A percentile compares a stretch with the other conserved stretches of the same genome.
phyloP scores from a whole-genome alignment of 2,329 filamentous ascomycete genomes.

The Fusarium sp. region DNA sequence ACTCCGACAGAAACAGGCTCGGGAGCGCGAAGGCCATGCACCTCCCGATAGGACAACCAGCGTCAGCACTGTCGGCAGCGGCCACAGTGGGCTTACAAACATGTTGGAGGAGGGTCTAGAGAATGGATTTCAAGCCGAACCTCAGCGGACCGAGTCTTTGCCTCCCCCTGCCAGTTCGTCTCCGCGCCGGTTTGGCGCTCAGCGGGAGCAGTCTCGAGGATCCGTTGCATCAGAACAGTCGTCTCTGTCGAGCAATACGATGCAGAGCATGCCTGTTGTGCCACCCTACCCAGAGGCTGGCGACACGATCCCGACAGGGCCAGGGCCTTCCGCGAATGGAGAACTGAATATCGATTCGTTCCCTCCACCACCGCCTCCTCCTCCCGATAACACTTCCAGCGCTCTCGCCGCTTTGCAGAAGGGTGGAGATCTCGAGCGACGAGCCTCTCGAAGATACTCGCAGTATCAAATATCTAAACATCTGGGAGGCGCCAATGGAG shows the following conservation, averaged over 20 bases:
- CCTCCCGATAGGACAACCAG: conserved; percentile 63
- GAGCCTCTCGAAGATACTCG: conserved; percentile 92
- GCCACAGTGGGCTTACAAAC: conserved; percentile 62
- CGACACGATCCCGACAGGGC: conserved; percentile 56
- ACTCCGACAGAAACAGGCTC: conserved; percentile 69
- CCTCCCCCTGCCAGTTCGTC: conserved; percentile 49
- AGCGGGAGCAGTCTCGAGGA: conserved; percentile 60
- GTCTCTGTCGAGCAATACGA: conserved; percentile 73
- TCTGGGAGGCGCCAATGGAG: conserved; percentile 79
- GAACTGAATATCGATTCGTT: conserved; percentile 70
- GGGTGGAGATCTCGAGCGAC: conserved; percentile 88
- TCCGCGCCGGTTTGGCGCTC: conserved; percentile 57
- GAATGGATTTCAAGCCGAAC: conserved; percentile 57
- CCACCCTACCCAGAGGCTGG: conserved; percentile 73
- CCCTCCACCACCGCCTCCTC: conserved; percentile 72
- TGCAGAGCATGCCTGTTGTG: conserved; percentile 78
- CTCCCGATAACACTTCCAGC: conserved; percentile 80
- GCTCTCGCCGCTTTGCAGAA: conserved; percentile 89
- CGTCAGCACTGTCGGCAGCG: conserved; percentile 65
- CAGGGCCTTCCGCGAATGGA: conserved; percentile 40
- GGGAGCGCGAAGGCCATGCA: conserved; percentile 59
- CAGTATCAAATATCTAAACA: conserved; percentile 97
- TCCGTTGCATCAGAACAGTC: conserved; percentile 67
- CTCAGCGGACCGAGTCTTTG: conserved; percentile 45
- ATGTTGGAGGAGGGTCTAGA: conserved; percentile 68